Evolutionary conservation across 345 rosid species (phyloP).

Genomic region (Melastoma malabathricum): DNA sequence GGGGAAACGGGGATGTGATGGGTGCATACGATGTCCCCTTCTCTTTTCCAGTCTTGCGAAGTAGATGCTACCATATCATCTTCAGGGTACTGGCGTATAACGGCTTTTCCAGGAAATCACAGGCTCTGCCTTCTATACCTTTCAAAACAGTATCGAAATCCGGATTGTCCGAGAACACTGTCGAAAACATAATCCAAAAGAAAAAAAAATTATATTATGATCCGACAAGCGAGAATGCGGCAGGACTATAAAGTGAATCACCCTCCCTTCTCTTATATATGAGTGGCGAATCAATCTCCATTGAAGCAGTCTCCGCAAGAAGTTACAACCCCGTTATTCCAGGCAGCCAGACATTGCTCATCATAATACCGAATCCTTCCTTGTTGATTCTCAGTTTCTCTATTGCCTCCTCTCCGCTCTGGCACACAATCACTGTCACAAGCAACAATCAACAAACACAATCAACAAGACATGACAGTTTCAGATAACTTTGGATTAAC

Average conservation of each 20-base stretch:
- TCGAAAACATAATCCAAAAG: neutral
- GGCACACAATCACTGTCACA: constrained; percentile 6
- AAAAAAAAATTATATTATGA: neutral
- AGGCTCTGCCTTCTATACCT: constrained; percentile 6
- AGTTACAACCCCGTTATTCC: constrained; percentile 11
- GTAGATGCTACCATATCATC: constrained; percentile 7
- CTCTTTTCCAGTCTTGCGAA: constrained; percentile 2
- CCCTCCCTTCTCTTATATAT: neutral
- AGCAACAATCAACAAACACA: too few species aligned
- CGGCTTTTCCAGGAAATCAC: constrained; percentile 6
- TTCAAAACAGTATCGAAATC: neutral
- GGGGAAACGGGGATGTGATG: neutral
- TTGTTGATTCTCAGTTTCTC: constrained; percentile 1
- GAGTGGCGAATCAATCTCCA: constrained; percentile 1
- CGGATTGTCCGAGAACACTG: constrained; percentile 4
- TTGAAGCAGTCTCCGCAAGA: neutral
- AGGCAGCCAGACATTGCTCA: constrained; percentile 4
- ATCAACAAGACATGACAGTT: too few species aligned
- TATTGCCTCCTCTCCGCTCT: constrained; percentile 1
- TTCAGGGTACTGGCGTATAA: neutral
- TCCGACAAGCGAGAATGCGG: too few species aligned
- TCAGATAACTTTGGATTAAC: too few species aligned
- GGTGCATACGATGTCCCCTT: neutral
- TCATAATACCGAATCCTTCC: constrained; percentile 5
- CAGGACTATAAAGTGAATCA: too few species aligned